Percentiles rank a stretch among this genome's conserved stretches.
Conservation (phyloP, 768 basidiomycete species). For the Leccinum incarnatum region DNA sequence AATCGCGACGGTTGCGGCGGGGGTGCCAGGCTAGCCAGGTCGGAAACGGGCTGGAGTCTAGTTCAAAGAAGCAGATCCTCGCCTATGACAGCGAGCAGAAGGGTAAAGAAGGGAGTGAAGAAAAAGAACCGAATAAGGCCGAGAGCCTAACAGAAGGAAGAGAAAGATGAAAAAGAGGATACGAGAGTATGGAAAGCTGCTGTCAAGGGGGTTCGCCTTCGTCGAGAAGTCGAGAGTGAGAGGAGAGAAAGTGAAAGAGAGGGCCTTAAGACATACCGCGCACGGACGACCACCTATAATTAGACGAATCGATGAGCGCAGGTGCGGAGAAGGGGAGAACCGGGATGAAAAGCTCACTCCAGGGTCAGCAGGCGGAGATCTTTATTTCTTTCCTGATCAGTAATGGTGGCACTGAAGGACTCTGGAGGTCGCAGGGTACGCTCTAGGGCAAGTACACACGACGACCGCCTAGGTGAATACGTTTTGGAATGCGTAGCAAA, state of each 20-base stretch:
- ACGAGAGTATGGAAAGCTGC: constrained; percentile 10
- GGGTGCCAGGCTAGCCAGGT: constrained; percentile 60
- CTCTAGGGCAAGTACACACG: constrained; percentile 17
- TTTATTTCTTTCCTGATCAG: constrained; percentile 72
- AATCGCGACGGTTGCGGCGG: constrained; percentile 64
- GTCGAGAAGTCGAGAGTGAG: constrained; percentile 20
- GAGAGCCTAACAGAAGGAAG: constrained; percentile 3
- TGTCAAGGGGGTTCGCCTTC: constrained; percentile 82
- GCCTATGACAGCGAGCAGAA: constrained; percentile 38
- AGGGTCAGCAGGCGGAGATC: constrained; percentile 83
- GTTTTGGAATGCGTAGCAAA: constrained; percentile 21
- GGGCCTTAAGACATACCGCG: constrained; percentile 51
- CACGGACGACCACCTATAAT: constrained; percentile 71
- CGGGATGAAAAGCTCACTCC: constrained; percentile 48
- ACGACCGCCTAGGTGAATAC: constrained; percentile 20
- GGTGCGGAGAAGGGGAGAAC: constrained; percentile 10
- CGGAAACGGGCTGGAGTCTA: constrained; percentile 44
- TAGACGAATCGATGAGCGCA: constrained; percentile 15
- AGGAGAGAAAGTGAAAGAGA: constrained; percentile 3
- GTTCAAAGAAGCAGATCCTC: constrained; percentile 60
- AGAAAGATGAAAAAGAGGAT: constrained; percentile 9
- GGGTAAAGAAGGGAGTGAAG: constrained; percentile 47
- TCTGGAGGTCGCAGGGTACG: constrained; percentile 39
- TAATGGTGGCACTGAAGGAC: constrained; percentile 53
- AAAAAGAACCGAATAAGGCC: constrained; percentile 31